Base-by-base conservation (phyloP, 1,139 yeast species). In the Geotrichum candidum region DNA sequence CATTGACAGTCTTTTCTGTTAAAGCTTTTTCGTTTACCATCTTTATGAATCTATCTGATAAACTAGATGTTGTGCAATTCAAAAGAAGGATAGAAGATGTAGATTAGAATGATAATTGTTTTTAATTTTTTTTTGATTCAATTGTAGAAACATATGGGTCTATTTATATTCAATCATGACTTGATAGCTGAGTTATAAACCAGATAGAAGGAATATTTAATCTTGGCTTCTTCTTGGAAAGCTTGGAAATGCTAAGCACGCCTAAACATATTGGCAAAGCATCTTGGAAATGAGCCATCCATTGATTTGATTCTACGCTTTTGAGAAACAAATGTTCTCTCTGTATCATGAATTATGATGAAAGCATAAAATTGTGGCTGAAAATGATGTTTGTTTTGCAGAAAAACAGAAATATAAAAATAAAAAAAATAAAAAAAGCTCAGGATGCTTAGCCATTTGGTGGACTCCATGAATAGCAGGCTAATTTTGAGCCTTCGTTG, bases 341-440 rank as follows among this genome's bases (percentile, higher is more conserved):
- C 31, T 33, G 33, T 33, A 31, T 53, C 23, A 31, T 38, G 2
- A 33, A 15, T 53, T 22, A n/a, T 48, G 25, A 13, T 31, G 38
- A 31, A 33, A 25, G 33, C 7, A 25, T 23, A 22, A 56, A 56
- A 56, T 56, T 56, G 58, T 56, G 58, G 58, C 58, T 56, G 58
- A 53, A 56, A 31, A 56, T 56, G 58, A 33, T 56, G 58, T 41
- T 41, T 41, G 5, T 41, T 2, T 15, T 41, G 48, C 48, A 2
- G 18, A 2, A 41, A 9, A 41, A 41, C n/a, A n/a, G 7, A n/a
- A 15, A 15, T 18, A 18, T 18, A 18, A 18, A 2, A 9, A 4
- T 7, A 41, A 41, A 41, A 7, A 25, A 25, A 25, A 25, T 18
- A 18, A 25, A 25, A 25, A 25, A 25, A 25, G 27, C 5, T 25